Percentiles rank a stretch among this genome's conserved stretches.
phyloP scores from a whole-genome alignment of 2,329 filamentous ascomycete species.

The Fusarium robinianum region DNA sequence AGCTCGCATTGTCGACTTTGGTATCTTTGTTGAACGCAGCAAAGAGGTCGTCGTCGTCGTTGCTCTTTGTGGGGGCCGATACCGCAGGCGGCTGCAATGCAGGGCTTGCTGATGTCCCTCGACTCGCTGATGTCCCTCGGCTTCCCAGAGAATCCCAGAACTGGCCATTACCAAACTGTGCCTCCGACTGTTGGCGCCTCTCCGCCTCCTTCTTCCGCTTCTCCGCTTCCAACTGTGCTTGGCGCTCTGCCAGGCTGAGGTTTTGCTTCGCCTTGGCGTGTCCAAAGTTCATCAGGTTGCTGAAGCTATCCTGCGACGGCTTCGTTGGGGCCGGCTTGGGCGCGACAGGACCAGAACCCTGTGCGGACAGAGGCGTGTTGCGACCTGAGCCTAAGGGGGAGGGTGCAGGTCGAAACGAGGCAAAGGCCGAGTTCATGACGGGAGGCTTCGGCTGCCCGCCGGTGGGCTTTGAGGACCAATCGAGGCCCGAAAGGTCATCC shows the following conservation, averaged over 20 bases:
- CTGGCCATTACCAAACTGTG: conserved; percentile 75
- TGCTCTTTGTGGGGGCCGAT: conserved; percentile 21
- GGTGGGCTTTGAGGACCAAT: conserved; percentile 57
- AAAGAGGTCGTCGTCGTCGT: conserved; percentile 66
- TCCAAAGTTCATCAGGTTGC: conserved; percentile 69
- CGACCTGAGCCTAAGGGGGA: conserved; percentile 60
- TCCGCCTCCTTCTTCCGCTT: conserved; percentile 76
- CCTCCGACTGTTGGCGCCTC: conserved; percentile 70
- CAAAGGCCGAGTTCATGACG: conserved; percentile 52
- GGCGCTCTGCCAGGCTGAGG: conserved; percentile 77
- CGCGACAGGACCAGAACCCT: conserved; percentile 49
- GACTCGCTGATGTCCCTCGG: conserved; percentile 52
- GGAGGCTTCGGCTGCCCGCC: conserved; percentile 44
- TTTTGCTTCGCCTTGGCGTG: conserved; percentile 66
- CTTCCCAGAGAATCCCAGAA: conserved; percentile 77
- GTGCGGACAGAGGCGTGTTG: conserved; percentile 60
- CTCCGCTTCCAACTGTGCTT: conserved; percentile 67
- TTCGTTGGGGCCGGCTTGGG: conserved; percentile 54
- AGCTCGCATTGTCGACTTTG: conserved; percentile 67
- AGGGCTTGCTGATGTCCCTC: conserved; percentile 49
- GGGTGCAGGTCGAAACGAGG: conserved; percentile 59
- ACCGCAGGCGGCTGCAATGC: conserved; percentile 28
- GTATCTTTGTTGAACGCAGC: conserved; percentile 70
- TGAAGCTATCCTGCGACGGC: conserved; percentile 73
- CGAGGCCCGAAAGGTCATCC: conserved; percentile 65